Base-by-base conservation (phyloP, 2,329 filamentous ascomycete species). In the Fusarium newnesense region DNA sequence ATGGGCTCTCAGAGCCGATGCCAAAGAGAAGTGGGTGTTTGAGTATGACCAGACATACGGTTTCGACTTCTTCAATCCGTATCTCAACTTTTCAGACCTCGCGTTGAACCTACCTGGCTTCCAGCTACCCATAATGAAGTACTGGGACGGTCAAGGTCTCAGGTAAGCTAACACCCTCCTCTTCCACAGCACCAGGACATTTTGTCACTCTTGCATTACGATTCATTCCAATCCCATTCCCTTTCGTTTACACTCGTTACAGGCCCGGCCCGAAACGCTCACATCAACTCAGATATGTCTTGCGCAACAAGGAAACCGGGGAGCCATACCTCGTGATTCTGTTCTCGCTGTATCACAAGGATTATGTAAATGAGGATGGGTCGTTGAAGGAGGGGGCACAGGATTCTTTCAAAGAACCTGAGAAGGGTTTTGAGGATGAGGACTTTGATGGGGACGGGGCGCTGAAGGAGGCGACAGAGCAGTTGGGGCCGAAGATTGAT, bases 221-320 rank as follows among this genome's bases (percentile, higher is more conserved):
- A 66, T 53, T 40, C 59, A 67, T 66, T 43, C 72, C 66, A 73
- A 58, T 66, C 43, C 74, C 66, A 74, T 58, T 64, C 61, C 64
- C 62, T 64, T 57, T 44, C 69, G 52, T 73, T 78, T 73, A 76
- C 76, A 60, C 63, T 67, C 42, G 64, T 65, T 58, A 47, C 64
- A 79, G 80, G 76, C 75, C 79, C 54, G 70, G 68, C 54, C 77
- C 77, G 77, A 88, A 89, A 80, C 93, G 93, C 86, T 92, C 93
- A 85, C 94, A 97, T 84, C 88, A 91, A 75, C 89, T 97, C 84
- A 95, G 95, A 88, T 98, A 98, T 83, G 94, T 97, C 66, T 88
- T 98, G 79, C 96, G 95, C 80, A 93, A 98, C 82, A 90, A 90
- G 69, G 82, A 86, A 28, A 96, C 93, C 1, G 89, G 89, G 53